Evolutionary conservation across 495 filamentous ascomycete species (phyloP), one percentile per base, ranked within the genome.

Genomic region (Schizothecium vesticola): DNA sequence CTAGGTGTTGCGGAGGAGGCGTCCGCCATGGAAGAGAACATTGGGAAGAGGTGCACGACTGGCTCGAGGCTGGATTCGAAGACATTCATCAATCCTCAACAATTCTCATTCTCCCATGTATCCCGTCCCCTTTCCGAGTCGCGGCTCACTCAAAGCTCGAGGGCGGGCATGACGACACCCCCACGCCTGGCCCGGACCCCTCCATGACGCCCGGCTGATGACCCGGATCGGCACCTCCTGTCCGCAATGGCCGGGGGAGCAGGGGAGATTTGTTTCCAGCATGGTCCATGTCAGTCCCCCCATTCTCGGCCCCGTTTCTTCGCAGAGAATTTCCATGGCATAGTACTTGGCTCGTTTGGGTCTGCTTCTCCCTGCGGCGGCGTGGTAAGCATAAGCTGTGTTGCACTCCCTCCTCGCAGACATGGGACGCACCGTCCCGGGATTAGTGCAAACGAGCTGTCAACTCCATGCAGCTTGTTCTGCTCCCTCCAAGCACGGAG

Each of bases 371-470:
- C 31, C 16, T 51, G n/a, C 36, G 6, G 43, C 43, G 43, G 16
- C 43, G 43, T 51, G 43, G 43, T 19, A 7, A 51, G 43, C 43
- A 19, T 19, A 7, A 51, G 43, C 43, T 51, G 19, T 51, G 43
- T 51, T n/a, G 43, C 19, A 51, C 43, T n/a, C 43, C 12, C 31
- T 13, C 31, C 31, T 51, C 43, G 43, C 43, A 51, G 43, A 31
- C 59, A 23, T 43, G 56, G 23, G 64, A 23, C 69, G 69, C 59
- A 65, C 69, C 69, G 69, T 71, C 69, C 69, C 69, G 69, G 7
- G 43, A 8, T 61, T 71, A 33, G 33, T 25, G 57, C 16, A 56
- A 65, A 56, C 67, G 61, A 69, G 67, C 61, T 69, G 31, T 69
- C 67, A 69, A 66, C 55, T 58, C 28, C 28, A 61, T n/a, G 43